These are phyloP conservation scores for Buxus sempervirens DNA, from an alignment of 164 flowering plant species.

Conservation along the genomic window DNA sequence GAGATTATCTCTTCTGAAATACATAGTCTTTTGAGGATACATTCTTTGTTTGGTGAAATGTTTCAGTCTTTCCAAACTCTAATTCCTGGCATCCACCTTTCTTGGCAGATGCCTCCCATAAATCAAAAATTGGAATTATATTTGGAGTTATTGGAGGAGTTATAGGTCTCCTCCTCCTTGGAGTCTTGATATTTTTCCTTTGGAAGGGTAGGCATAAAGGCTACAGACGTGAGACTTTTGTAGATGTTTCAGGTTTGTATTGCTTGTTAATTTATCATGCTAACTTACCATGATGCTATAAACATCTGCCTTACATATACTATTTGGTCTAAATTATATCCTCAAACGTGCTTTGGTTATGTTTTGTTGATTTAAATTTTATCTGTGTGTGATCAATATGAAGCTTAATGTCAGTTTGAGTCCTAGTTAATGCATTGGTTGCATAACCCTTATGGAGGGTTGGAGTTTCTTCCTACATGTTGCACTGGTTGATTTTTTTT, in stretches of 20 bases:
- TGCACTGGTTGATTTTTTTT: too few relatives aligned
- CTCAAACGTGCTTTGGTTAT: neutral
- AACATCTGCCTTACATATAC: neutral
- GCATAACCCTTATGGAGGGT: too few relatives aligned
- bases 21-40: too few relatives aligned
- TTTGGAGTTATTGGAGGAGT: conserved; percentile 63
- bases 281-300: neutral
- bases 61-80: neutral
- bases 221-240: conserved; percentile 68
- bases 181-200: conserved; percentile 37
- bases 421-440: too few relatives aligned
- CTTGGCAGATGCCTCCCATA: conserved; percentile 51
- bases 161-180: conserved; percentile 36
- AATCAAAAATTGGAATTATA: conserved; percentile 53
- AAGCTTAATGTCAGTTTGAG: too few relatives aligned
- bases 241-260: conserved; percentile 82
- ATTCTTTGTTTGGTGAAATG: too few relatives aligned
- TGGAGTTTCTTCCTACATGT: too few relatives aligned
- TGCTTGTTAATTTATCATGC: neutral
- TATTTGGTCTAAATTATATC: too few relatives aligned
- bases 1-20: neutral
- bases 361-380: neutral
- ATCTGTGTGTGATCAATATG: too few relatives aligned
- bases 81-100: conserved; percentile 6
- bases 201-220: conserved; percentile 61